Evolutionary conservation across 1,284 basidiomycete genomes (phyloP), one percentile per base, ranked within the genome.

Genomic region (Boletus smithii): DNA sequence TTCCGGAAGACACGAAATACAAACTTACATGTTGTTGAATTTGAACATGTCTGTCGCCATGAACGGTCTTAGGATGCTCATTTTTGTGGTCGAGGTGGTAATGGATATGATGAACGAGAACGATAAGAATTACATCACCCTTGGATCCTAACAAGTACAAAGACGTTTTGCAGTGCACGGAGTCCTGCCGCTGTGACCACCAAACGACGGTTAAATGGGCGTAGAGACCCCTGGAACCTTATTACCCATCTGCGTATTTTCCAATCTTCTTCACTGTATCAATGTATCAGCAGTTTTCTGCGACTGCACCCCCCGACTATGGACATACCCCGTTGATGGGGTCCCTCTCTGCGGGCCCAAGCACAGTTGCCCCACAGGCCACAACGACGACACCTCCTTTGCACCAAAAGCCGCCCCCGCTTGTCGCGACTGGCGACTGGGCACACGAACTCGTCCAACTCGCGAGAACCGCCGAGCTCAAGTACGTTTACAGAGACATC

Each of bases 1-100:
- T n/a, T 17, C 3, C 6, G 22, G 10, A 17, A 29, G 18, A 17
- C 0, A 45, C 4, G 20, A 22, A 5, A 18, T 24, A 16, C 42
- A 22, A 7, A 67, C 76, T 56, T 57, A 88, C 89, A 91, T 77
- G 62, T 92, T 91, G 67, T 95, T 95, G 72, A 94, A 95, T 57
- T 79, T 85, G 77, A 95, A 94, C 68, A 95, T 76, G 65, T 95
- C 92, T 0, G 82, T 80, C 13, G 91, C 90, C 60, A 77, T 77
- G 72, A 95, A 93, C 11, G 91, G 85, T 39, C 92, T 78, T 3
- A 91, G 72, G 30, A 91, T 66, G 59, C 88, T 91, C 91, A 94
- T 94, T 13, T 38, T 13, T 7, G 20, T 17, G 30, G 10, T 17
- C 22, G 38, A 17, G 8, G 35, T 4, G 8, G 35, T 4, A 20